Conservation (phyloP, 1,284 basidiomycete genomes). For the Boletus mariae region DNA sequence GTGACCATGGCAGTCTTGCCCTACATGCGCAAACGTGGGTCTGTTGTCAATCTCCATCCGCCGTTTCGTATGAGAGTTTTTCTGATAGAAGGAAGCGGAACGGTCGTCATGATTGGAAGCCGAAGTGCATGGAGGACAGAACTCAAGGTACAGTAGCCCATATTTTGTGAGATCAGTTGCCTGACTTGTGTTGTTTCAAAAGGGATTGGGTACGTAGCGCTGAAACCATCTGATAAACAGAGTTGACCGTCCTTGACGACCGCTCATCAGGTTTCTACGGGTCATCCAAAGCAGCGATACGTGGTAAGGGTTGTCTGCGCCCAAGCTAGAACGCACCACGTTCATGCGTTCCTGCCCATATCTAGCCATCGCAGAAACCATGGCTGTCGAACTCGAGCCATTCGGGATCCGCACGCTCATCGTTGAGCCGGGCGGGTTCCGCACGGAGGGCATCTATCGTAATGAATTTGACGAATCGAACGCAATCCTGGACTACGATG, state of each 20-base stretch:
- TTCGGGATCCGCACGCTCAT: conserved; percentile 53
- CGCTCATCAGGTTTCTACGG: conserved; percentile 41
- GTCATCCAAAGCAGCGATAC: conserved; percentile 55
- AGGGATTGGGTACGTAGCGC: not conserved
- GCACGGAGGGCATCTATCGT: conserved; percentile 43
- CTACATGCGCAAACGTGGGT: conserved; percentile 40
- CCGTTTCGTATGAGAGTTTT: too few species aligned
- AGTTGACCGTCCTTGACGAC: too few species aligned
- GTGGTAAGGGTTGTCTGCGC: conserved; percentile 33
- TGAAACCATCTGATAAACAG: too few species aligned
- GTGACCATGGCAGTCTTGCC: conserved; percentile 48
- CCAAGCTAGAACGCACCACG: not conserved
- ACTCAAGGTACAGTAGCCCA: conserved; percentile 33
- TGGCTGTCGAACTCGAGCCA: conserved; percentile 47
- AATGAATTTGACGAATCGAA: conserved; percentile 22
- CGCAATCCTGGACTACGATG: conserved; percentile 43
- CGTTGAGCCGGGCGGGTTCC: conserved; percentile 50
- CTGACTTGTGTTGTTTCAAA: not conserved
- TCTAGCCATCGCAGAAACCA: conserved; percentile 45
- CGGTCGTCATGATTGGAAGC: conserved; percentile 48
- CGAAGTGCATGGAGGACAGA: conserved; percentile 53
- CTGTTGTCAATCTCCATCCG: too few species aligned
- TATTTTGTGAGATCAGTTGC: not conserved
- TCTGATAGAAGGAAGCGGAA: conserved; percentile 25
- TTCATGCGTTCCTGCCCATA: not conserved